Evolutionary conservation across 345 rosid genomes (phyloP), one percentile per base, ranked within the genome.

Genomic region (Draba incana): DNA sequence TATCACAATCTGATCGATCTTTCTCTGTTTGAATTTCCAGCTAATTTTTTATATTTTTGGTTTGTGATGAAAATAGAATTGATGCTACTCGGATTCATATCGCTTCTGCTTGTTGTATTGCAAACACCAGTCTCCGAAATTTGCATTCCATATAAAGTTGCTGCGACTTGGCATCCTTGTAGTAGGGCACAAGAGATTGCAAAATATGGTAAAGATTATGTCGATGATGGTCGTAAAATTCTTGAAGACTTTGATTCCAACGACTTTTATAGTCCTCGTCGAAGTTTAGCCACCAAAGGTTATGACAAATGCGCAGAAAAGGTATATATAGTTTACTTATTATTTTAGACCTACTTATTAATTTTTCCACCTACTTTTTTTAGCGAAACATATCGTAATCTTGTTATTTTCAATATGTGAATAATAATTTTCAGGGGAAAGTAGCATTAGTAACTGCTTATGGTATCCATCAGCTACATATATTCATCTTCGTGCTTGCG

Each of bases 401-500:
- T 45, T 43, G 12, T 50, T n/a, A 10, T 46, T 35, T 27, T 48
- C 2, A 25, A 15, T 51, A 15, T 62, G 31, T 62, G 10, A 30
- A 62, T 4, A 30, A 45, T 16, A 3, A 3, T n/a, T 72, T 79
- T 41, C 92, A 87, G 96, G 89, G 85, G 2, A 77, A 79, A 83
- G 83, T 84, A 62, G 84, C 97, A 4, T 71, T 90, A 56, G 87
- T 86, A 38, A 84, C 97, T 12, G 77, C 88, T 1, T 90, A 87
- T 65, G 94, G 86, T 39, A 78, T 90, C 75, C 92, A 90, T 53
- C 88, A 87, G 79, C 86, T 90, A 5, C 97, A 90, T 65, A 77
- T 85, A 43, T 90, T 90, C 85, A 87, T 90, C 78, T 90, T 90
- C 80, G 80, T 90, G 23, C 77, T 90, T 3, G 97, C 94, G 57